Conservation (phyloP, 2,329 filamentous ascomycete genomes). For the Coleophoma eucalyptorum region DNA sequence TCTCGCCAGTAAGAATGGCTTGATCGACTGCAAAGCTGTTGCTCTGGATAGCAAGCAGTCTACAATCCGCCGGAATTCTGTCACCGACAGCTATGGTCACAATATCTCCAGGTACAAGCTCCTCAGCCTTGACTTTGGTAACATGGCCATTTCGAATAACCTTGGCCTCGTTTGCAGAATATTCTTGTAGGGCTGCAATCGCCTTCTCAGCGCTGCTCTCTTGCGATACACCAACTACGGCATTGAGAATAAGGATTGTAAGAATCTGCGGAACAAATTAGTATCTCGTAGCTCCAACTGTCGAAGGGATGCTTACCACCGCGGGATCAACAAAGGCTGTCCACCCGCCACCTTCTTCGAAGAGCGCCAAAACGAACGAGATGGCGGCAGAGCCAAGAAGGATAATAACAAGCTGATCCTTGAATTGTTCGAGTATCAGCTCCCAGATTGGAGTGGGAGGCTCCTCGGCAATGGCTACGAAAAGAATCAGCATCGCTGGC, state of each 20-base stretch:
- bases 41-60: constrained; percentile 85
- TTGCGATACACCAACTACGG: constrained; percentile 95
- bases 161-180: constrained; percentile 97
- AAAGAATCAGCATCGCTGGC: constrained; percentile 14
- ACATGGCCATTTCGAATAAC: constrained; percentile 76
- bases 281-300: too few species aligned
- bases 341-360: constrained; percentile 92
- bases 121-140: constrained; percentile 87
- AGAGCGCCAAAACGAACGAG: constrained; percentile 87
- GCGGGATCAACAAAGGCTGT: constrained; percentile 94
- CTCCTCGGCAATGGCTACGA: constrained; percentile 72
- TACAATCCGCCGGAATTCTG: constrained; percentile 91
- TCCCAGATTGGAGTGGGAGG: constrained; percentile 95
- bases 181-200: constrained; percentile 96
- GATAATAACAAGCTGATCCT: constrained; percentile 96
- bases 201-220: constrained; percentile 98
- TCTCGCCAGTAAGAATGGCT: constrained; percentile 95
- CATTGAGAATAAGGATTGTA: constrained; percentile 94
- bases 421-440: constrained; percentile 96
- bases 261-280: constrained; percentile 61
- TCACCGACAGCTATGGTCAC: constrained; percentile 86
- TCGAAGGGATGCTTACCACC: constrained; percentile 62
- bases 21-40: constrained; percentile 98
- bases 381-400: constrained; percentile 88
- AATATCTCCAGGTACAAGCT: constrained; percentile 92